Evolutionary conservation across 176 grass and related monocot genomes (phyloP).

Genomic region (Oryza australiensis): DNA sequence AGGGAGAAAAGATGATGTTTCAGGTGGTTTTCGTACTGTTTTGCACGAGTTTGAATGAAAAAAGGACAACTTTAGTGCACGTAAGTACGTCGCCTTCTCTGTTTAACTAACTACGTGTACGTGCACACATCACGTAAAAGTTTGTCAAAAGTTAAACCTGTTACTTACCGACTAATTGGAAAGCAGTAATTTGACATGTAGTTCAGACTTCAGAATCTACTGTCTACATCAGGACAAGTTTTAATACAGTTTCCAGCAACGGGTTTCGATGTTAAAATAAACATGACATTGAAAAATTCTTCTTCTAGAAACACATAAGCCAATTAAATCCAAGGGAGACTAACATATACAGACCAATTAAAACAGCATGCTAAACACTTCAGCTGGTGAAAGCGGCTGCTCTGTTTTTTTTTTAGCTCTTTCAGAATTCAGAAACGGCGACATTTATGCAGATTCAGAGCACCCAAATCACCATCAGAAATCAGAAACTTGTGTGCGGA

Average conservation of each 20-base stretch:
- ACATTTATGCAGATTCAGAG: not conserved
- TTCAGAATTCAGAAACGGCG: constrained; percentile 10
- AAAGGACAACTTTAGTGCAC: not conserved
- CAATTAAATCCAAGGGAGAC: not conserved
- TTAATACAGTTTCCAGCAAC: not conserved
- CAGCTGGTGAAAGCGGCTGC: not conserved
- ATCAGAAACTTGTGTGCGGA: not conserved
- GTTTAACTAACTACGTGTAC: not conserved
- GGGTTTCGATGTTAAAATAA: not conserved
- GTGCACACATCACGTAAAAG: constrained; percentile 7
- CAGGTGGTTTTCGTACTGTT: not conserved
- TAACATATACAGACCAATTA: too few species aligned
- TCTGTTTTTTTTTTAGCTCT: not conserved
- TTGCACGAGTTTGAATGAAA: not conserved
- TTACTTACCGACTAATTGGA: not conserved
- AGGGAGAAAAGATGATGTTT: not conserved
- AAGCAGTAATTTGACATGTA: not conserved
- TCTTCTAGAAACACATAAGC: not conserved
- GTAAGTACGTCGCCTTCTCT: not conserved
- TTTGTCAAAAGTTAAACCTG: not conserved
- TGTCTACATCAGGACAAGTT: not conserved
- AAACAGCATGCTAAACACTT: not conserved
- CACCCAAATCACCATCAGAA: not conserved
- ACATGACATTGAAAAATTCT: not conserved
- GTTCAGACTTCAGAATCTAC: not conserved